Conservation (phyloP, 495 filamentous ascomycete genomes). For the Cetradonia linearis region DNA sequence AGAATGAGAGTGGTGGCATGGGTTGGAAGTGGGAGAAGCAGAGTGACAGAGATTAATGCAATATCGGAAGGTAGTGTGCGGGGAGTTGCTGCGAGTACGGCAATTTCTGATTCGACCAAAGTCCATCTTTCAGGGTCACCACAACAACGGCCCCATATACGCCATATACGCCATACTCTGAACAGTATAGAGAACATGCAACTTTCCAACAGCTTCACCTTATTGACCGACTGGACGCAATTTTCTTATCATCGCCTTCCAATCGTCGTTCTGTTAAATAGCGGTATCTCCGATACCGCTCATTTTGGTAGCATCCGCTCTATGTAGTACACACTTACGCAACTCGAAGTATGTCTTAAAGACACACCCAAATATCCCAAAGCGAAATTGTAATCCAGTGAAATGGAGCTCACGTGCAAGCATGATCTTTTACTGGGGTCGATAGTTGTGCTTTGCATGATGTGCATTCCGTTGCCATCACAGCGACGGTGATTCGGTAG, state of each 20-base stretch:
- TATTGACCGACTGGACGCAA: neutral
- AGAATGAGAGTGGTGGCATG: neutral
- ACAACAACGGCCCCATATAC: neutral
- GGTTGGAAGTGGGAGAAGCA: neutral
- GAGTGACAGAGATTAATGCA: neutral
- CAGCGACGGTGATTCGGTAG: too few species aligned
- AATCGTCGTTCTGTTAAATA: neutral
- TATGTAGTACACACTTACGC: neutral
- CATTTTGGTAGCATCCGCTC: neutral
- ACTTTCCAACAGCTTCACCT: neutral
- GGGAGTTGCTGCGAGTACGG: neutral
- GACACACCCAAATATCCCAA: neutral
- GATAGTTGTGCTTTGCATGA: too few species aligned
- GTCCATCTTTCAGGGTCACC: neutral
- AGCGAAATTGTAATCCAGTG: too few species aligned
- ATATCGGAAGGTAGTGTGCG: neutral
- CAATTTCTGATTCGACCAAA: slow-evolving; percentile 5
- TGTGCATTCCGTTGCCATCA: too few species aligned
- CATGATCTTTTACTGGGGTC: too few species aligned
- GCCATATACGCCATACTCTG: neutral
- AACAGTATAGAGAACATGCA: slow-evolving; percentile 3
- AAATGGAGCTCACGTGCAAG: too few species aligned
- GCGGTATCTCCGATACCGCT: neutral
- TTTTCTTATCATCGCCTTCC: slow-evolving; percentile 3
- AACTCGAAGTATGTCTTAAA: too few species aligned